A percentile compares a stretch with the other conserved stretches of the same genome.
Evolutionary conservation across 257 asterid genomes (phyloP).

Genomic region (Jacaranda mimosifolia): DNA sequence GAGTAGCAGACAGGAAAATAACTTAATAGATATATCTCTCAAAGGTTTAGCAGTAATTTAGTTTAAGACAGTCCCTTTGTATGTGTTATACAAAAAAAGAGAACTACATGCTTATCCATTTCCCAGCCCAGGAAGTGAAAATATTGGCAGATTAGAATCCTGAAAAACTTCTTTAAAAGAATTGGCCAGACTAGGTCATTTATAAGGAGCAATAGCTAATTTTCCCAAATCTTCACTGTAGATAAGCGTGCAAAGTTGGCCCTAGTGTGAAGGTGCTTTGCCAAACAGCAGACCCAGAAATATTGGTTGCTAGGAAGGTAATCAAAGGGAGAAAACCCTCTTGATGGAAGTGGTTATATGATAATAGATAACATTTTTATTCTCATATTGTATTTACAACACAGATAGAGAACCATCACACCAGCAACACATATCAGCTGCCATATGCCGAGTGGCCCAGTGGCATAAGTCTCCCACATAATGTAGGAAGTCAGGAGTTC

Average conservation of each 20-base stretch:
- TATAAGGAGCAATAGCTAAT: neutral
- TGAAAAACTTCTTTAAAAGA: conserved; percentile 6
- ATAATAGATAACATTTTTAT: neutral
- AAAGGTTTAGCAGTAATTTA: neutral
- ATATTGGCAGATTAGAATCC: neutral
- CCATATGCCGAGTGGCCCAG: too few species aligned
- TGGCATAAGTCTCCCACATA: too few species aligned
- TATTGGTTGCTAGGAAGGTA: neutral
- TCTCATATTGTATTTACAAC: neutral
- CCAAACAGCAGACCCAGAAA: neutral
- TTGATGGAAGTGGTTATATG: neutral
- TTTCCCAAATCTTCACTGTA: conserved; percentile 16
- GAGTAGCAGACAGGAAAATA: neutral
- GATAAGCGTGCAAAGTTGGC: conserved; percentile 7
- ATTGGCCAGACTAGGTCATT: neutral
- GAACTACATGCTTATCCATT: neutral
- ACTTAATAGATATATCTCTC: neutral
- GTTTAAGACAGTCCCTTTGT: neutral
- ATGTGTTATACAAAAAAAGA: neutral
- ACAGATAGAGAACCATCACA: neutral
- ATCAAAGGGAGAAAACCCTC: neutral
- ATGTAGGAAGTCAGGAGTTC: too few species aligned
- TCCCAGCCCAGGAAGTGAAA: neutral
- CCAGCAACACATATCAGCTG: neutral
- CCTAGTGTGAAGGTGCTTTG: conserved; percentile 2